Evolutionary conservation across 2,329 filamentous ascomycete genomes (phyloP).

Genomic region (Colletotrichum spaethianum): DNA sequence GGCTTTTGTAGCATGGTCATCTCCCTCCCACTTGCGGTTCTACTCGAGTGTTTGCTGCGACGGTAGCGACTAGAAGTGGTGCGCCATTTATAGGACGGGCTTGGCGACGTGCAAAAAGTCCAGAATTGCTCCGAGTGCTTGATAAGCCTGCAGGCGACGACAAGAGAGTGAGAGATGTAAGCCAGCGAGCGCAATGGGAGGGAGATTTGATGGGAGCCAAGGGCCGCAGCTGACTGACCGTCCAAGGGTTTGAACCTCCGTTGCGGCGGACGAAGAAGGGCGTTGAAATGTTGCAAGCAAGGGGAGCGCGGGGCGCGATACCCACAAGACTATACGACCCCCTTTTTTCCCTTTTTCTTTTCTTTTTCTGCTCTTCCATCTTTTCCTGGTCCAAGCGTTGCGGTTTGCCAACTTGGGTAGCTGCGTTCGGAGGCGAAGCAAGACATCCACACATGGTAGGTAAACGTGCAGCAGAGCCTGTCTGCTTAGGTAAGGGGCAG

Average conservation of each 20-base stretch:
- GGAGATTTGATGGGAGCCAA: no score
- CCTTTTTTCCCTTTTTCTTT: no score
- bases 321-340: no score
- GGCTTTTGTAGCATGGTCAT: no score
- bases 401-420: background rate
- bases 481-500: slow-evolving; percentile 22
- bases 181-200: no score
- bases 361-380: background rate
- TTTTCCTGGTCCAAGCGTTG: background rate
- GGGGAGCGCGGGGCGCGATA: background rate
- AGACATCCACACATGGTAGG: no score
- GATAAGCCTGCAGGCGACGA: slow-evolving; percentile 15
- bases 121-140: slow-evolving; percentile 16
- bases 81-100: slow-evolving; percentile 18
- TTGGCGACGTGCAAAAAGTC: slow-evolving; percentile 18
- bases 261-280: slow-evolving; percentile 31
- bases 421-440: background rate
- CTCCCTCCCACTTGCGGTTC: no score
- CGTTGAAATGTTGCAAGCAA: background rate
- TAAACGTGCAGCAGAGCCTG: background rate
- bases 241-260: slow-evolving; percentile 2
- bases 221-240: background rate
- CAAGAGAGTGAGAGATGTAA: background rate
- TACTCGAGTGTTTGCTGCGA: no score
- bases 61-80: background rate